Base-by-base conservation (phyloP, 139 green algal genomes). In the Nannochloris sp. region DNA sequence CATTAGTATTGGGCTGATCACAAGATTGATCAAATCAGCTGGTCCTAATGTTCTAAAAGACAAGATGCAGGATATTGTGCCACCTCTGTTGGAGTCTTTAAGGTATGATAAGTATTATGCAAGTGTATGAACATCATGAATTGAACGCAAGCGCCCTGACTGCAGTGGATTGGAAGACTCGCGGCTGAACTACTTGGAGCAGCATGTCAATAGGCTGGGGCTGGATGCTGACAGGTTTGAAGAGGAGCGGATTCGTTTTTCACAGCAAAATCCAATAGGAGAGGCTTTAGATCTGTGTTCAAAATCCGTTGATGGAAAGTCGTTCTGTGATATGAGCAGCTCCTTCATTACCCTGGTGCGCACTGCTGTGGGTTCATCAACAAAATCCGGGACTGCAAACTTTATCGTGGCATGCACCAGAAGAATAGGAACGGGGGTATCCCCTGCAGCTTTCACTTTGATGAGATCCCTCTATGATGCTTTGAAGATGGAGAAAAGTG, bases 11-110 rank as follows among this genome's bases (percentile, higher is more conserved):
- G 72, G 73, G 49, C 77, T 76, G 23, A 64, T 86, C 31, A 49
- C 78, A 20, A 69, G 72, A 63, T 59, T 83, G 30, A 71, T 80
- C 26, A 68, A 75, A 36, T 40, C 64, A n/a, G 76, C 81, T 3
- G 63, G 67, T 5, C 56, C 79, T 0, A 58, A 55, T 5, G 66
- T 79, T 25, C 65, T 92, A 43, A 69, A 68, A 45, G 70, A 72
- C 6, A 74, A 89, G 65, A 74, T 89, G 64, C 58, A 76, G 4
- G 61, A 76, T 25, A 71, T 97, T 31, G 82, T 88, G 13, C 66
- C 79, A 1, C 63, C 78, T 4, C 75, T 97, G 77, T 84, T 97
- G 62, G 91, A 97, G 77, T 75, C 70, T 12, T 59, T 77, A 31
- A 73, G 46, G 46, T 53, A 23, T 25, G 46, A 28, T 29, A 45